Percentiles rank a stretch among this genome's conserved stretches.
phyloP scores from a whole-genome alignment of 176 grass and related monocot species.

The Triticum monococcum region DNA sequence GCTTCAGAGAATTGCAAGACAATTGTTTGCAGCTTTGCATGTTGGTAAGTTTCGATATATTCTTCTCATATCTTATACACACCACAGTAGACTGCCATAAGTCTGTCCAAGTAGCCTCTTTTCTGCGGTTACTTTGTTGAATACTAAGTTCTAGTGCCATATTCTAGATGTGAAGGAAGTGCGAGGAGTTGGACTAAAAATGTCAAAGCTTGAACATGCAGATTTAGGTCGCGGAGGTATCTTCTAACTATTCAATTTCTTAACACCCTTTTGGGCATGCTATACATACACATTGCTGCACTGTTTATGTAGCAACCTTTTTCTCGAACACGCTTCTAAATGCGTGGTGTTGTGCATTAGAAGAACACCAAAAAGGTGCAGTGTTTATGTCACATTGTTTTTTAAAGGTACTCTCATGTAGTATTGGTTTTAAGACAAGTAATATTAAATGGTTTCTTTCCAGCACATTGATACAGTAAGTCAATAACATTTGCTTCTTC shows the following conservation, averaged over 20 bases:
- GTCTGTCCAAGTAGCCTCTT: not conserved
- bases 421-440: not conserved
- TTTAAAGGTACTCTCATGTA: not conserved
- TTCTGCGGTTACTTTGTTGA: conserved; percentile 8
- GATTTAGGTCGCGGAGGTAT: conserved; percentile 57
- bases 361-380: not conserved
- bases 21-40: conserved; percentile 69
- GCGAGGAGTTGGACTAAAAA: conserved; percentile 79
- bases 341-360: not conserved
- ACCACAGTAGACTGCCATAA: not conserved
- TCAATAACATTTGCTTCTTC: conserved; percentile 16
- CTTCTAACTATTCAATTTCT: conserved; percentile 17
- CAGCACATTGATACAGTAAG: not conserved
- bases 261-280: not conserved
- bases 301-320: not conserved
- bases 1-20: conserved; percentile 75
- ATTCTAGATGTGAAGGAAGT: conserved; percentile 91
- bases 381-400: not conserved
- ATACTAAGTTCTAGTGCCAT: conserved; percentile 21
- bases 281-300: conserved; percentile 6
- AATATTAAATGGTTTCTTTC: not conserved
- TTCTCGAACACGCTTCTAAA: not conserved
- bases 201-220: conserved; percentile 74
- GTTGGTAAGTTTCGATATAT: conserved; percentile 58
- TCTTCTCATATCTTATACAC: not conserved